These are phyloP conservation scores for Calonectria hongkongensis DNA, from an alignment of 2,329 filamentous ascomycete species.

Conservation along the genomic window DNA sequence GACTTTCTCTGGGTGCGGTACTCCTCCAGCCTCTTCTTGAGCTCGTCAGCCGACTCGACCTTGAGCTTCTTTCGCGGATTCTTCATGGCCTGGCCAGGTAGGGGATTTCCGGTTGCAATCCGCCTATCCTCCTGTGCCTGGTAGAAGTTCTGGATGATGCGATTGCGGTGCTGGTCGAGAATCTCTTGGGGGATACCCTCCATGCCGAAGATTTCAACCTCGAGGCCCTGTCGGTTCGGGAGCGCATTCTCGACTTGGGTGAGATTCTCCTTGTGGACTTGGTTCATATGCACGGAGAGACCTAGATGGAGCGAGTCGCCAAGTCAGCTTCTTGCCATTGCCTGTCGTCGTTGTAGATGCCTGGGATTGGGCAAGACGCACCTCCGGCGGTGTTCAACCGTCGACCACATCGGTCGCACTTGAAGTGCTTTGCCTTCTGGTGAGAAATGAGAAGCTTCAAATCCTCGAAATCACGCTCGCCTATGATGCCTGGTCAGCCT, in stretches of 20 bases:
- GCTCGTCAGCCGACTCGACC: conserved; percentile 83
- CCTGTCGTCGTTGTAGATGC: background rate
- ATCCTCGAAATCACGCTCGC: conserved; percentile 98
- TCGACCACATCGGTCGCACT: conserved; percentile 92
- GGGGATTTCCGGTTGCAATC: conserved; percentile 88
- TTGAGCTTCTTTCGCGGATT: conserved; percentile 82
- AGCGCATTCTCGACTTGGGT: conserved; percentile 93
- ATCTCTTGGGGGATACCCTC: conserved; percentile 95
- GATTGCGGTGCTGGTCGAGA: conserved; percentile 87
- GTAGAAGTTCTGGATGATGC: conserved; percentile 90
- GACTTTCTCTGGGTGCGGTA: conserved; percentile 82
- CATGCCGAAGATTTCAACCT: conserved; percentile 98
- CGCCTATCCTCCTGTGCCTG: conserved; percentile 89
- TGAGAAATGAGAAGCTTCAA: conserved; percentile 97
- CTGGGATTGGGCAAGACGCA: conserved; percentile 63
- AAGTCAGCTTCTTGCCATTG: conserved; percentile 38
- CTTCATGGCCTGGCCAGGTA: conserved; percentile 78
- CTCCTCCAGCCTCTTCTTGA: conserved; percentile 87
- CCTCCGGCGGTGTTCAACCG: conserved; percentile 96
- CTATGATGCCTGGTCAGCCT: conserved; percentile 61
- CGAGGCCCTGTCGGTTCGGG: conserved; percentile 87
- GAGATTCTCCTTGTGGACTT: conserved; percentile 97
- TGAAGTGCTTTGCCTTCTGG: conserved; percentile 99
- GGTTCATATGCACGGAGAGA: conserved; percentile 96
- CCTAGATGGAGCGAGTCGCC: conserved; percentile 69